These are phyloP conservation scores for Debaryomyces sp. DNA, from an alignment of 1,139 yeast species.

Conservation along the genomic window DNA sequence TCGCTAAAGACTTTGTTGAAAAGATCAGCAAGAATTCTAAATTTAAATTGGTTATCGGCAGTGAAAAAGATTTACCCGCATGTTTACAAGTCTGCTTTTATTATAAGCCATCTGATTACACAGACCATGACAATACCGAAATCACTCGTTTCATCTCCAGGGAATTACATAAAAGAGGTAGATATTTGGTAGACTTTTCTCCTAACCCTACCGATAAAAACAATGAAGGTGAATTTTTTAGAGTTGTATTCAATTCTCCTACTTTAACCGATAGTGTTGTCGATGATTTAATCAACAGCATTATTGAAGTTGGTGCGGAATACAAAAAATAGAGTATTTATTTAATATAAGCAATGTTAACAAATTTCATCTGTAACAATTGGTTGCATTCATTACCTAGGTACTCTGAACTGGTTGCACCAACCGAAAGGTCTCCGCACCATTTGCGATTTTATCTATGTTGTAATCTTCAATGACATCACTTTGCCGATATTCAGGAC, in stretches of 20 bases:
- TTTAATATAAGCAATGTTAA: background rate
- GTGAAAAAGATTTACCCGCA: constrained; percentile 60
- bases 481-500: background rate
- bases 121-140: constrained; percentile 47
- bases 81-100: constrained; percentile 86
- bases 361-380: background rate
- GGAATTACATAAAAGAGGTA: constrained; percentile 62
- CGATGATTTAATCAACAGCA: constrained; percentile 41
- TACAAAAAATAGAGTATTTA: constrained; percentile 3
- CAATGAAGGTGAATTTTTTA: constrained; percentile 73
- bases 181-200: constrained; percentile 79
- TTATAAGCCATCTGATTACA: constrained; percentile 51
- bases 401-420: background rate
- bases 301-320: constrained; percentile 28
- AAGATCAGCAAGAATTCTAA: constrained; percentile 35
- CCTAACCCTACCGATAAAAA: constrained; percentile 60
- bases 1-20: constrained; percentile 62
- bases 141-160: constrained; percentile 67
- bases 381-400: background rate
- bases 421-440: background rate
- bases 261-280: constrained; percentile 40
- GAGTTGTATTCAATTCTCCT: constrained; percentile 85
- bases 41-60: constrained; percentile 52
- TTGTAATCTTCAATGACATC: background rate
- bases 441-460: background rate